These are phyloP conservation scores for Fraxinus ornus DNA, from an alignment of 305 asterid species.

Conservation along the genomic window DNA sequence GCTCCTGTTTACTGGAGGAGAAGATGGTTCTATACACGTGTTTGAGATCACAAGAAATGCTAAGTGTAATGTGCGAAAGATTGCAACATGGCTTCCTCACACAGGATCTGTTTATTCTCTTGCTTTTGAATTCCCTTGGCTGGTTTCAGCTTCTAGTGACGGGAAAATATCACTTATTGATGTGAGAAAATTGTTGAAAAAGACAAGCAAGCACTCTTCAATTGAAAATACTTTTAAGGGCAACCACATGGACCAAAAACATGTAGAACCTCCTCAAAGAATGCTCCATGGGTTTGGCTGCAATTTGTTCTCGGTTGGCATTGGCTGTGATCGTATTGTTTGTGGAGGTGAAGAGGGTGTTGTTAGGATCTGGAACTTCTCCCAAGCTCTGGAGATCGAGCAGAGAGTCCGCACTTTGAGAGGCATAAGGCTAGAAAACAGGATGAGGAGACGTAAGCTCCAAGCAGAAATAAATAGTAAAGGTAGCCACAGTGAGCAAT, in stretches of 20 bases:
- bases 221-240: slow-evolving; percentile 26
- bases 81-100: slow-evolving; percentile 89
- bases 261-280: slow-evolving; percentile 87
- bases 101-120: slow-evolving; percentile 69
- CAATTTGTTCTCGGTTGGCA: slow-evolving; percentile 70
- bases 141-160: slow-evolving; percentile 87
- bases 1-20: slow-evolving; percentile 82
- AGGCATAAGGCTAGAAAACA: slow-evolving; percentile 71
- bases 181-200: slow-evolving; percentile 66
- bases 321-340: slow-evolving; percentile 81
- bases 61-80: slow-evolving; percentile 36
- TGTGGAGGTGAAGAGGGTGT: slow-evolving; percentile 96
- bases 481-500: slow-evolving; percentile 54
- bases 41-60: slow-evolving; percentile 51
- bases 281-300: slow-evolving; percentile 88
- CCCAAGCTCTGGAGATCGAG: slow-evolving; percentile 92
- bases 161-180: slow-evolving; percentile 86
- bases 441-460: slow-evolving; percentile 75
- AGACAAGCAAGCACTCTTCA: slow-evolving; percentile 34
- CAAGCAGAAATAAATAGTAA: slow-evolving; percentile 46
- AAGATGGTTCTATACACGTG: slow-evolving; percentile 83
- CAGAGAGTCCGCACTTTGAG: slow-evolving; percentile 50
- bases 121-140: slow-evolving; percentile 96
- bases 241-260: slow-evolving; percentile 34
- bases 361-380: slow-evolving; percentile 91